These are phyloP conservation scores for Geosmithia flava DNA, from an alignment of 2,329 filamentous ascomycete species.

Conservation along the genomic window DNA sequence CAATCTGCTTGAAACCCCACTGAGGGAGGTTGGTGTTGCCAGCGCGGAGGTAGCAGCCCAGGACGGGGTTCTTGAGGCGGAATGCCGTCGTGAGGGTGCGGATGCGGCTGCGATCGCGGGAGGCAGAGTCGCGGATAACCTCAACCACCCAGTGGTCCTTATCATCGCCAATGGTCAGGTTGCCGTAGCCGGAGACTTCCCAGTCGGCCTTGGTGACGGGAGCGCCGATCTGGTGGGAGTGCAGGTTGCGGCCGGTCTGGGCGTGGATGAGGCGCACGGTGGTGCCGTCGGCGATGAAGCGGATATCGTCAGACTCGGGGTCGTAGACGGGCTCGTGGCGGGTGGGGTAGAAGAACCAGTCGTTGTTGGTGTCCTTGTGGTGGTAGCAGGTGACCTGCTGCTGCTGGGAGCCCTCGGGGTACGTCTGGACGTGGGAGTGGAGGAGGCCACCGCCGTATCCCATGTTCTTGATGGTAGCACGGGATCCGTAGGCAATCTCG, in stretches of 20 bases:
- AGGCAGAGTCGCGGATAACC: slow-evolving; percentile 80
- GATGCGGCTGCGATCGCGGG: slow-evolving; percentile 70
- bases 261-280: slow-evolving; percentile 81
- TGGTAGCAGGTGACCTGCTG: slow-evolving; percentile 99
- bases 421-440: slow-evolving; percentile 93
- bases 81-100: slow-evolving; percentile 90
- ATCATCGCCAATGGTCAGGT: slow-evolving; percentile 86
- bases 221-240: slow-evolving; percentile 83
- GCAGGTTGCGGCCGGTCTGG: slow-evolving; percentile 91
- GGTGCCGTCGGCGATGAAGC: slow-evolving; percentile 68
- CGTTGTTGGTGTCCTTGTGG: slow-evolving; percentile 98
- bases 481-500: slow-evolving; percentile 80
- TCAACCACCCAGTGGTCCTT: slow-evolving; percentile 98
- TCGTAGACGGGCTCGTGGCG: slow-evolving; percentile 64
- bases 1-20: slow-evolving; percentile 99
- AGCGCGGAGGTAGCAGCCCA: slow-evolving; percentile 89
- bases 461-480: slow-evolving; percentile 96
- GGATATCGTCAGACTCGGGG: slow-evolving; percentile 48
- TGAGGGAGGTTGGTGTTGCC: slow-evolving; percentile 94
- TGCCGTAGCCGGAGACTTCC: slow-evolving; percentile 94
- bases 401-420: slow-evolving; percentile 82
- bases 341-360: slow-evolving; percentile 98
- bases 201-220: slow-evolving; percentile 80
- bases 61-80: slow-evolving; percentile 66
- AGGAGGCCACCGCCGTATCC: slow-evolving; percentile 93